Base-by-base conservation (phyloP, 371 early-diverging fungal species). In the Mortierella sp. region DNA sequence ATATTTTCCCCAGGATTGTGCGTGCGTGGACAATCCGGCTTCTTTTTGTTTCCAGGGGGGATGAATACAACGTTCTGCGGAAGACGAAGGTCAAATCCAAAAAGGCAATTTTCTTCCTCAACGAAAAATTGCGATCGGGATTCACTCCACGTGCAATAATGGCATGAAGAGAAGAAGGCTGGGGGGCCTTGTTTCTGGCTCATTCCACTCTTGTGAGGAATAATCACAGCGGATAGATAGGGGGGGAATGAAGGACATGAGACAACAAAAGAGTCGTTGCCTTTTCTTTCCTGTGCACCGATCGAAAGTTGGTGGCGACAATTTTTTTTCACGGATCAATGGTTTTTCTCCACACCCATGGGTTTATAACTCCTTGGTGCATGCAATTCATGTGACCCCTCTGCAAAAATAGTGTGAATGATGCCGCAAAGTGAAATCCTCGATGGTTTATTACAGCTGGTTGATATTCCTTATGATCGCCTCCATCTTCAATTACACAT, bases 41-140 rank as follows among this genome's bases (percentile, higher is more conserved):
- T 16, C 22, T 34, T 34, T 34, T 58, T 58, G 19, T 19, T 58
- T 34, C 61, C 34, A 34, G 1, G 13, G 1, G 13, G 16, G 14
- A 14, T 9, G 7, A 13, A 26, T 39, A 40, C 24, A 24, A 63
- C 19, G 39, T 64, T 40, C 6, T 40, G 37, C n/a, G 29, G 43
- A 64, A 43, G 39, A 26, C 19, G 29, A 29, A 43, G 43, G 1
- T 41, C 13, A n/a, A 26, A 2, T 58, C 61, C 19, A 58, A 58
- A 34, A 58, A 58, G 61, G 61, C 61, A 58, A 58, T 58, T 58
- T 58, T 58, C 19, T 58, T 58, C 61, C 61, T 34, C 58, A 31
- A 31, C 24, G 10, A 24, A 53, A 53, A 53, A 29, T 16, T 10
- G 31, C 24, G 65, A 64, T 41, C 39, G 43, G 64, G 43, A 41